A percentile compares a stretch with the other conserved stretches of the same genome.
These are phyloP conservation scores for Lactarius akahatsu DNA, from an alignment of 768 basidiomycete genomes.

Conservation along the genomic window DNA sequence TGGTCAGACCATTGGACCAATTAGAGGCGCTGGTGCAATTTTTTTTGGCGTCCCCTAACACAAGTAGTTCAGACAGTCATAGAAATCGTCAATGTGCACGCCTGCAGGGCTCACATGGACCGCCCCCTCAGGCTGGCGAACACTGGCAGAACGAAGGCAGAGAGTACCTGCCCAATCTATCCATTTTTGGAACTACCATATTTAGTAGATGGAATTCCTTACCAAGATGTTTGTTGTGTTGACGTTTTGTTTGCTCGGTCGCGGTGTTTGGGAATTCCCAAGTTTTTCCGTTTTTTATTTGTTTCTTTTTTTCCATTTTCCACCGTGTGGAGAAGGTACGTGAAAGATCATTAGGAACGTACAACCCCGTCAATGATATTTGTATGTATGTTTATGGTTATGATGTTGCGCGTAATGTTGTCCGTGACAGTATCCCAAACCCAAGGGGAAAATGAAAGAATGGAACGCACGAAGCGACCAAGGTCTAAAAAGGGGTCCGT, in stretches of 20 bases:
- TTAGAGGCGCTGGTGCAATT: background rate
- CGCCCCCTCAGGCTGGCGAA: background rate
- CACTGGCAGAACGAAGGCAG: background rate
- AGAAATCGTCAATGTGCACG: background rate
- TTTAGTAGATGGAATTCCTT: background rate
- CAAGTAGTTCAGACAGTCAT: background rate
- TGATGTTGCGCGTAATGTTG: conserved; percentile 18
- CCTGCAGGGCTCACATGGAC: background rate
- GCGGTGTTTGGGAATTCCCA: conserved; percentile 9
- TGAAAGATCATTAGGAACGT: conserved; percentile 18
- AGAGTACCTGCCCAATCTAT: background rate
- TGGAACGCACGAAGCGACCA: conserved; percentile 19
- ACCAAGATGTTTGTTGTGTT: background rate
- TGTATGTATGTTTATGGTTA: conserved; percentile 22
- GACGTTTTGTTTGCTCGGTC: background rate
- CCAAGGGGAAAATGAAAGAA: conserved; percentile 3
- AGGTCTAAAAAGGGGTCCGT: conserved; percentile 8
- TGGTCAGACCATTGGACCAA: background rate
- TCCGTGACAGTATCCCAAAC: conserved; percentile 23
- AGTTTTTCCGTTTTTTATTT: background rate
- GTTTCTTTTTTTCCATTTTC: background rate
- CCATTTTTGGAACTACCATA: background rate
- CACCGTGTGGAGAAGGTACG: background rate
- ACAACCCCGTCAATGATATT: conserved; percentile 22
- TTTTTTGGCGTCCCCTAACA: background rate